Evolutionary conservation across 2,329 filamentous ascomycete species (phyloP), one percentile per base, ranked within the genome.

Genomic region (Ophiostoma himal-ulmi): DNA sequence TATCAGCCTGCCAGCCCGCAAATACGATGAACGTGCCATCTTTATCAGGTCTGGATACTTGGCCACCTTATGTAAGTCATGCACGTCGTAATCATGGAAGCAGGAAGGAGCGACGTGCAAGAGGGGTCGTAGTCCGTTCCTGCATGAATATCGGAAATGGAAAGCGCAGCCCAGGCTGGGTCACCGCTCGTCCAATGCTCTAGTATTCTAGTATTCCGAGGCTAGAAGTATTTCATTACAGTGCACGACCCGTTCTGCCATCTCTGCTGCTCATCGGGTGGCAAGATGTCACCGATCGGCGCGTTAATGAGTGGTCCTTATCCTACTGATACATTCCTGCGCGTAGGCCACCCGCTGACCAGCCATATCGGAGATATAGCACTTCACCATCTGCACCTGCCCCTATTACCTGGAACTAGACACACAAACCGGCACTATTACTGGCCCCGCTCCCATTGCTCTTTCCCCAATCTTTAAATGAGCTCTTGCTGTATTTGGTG

Each of bases 401-500:
- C 62, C 62, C 20, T 65, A 22, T 39, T 65, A 30, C 22, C n/a
- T 8, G 36, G 30, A 64, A 8, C 60, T 30, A 36, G 30, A 57
- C 52, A 26, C 26, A n/a, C 52, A 22, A 57, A 26, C 52, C 52
- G 11, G 52, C 60, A 37, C 52, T 39, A 54, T 41, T 60, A 70
- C 68, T 71, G 70, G 70, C 65, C 65, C 70, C 70, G 64, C 70
- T 36, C 52, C 52, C 48, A 57, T 8, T 71, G 48, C 64, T 64
- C 68, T 69, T 68, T 54, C 65, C 68, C 54, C 36, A 39, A 69
- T 67, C 44, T 34, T 69, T 62, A 71, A 71, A 71, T 71, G 70
- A 71, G 68, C 70, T 69, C 65, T 69, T 68, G 68, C 54, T 68
- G 52, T 54, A 22, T 68, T 68, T 65, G 54, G 70, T 62, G 60